These are phyloP conservation scores for Metarhizium sp. DNA, from an alignment of 2,329 filamentous ascomycete genomes.

Conservation along the genomic window DNA sequence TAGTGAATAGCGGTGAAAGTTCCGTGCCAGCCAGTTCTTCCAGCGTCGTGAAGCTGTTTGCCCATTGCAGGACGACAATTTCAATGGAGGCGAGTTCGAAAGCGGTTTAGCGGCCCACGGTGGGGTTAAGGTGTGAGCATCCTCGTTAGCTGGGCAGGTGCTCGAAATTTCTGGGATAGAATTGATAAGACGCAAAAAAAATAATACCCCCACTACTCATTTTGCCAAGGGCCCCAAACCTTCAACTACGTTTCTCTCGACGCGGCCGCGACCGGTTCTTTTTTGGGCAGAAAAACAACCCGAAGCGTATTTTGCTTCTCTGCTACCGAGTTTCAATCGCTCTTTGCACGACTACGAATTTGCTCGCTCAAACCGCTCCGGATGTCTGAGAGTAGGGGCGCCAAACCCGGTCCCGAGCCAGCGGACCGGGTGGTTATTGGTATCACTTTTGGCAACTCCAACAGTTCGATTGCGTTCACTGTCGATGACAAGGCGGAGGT, in stretches of 20 bases:
- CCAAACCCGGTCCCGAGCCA: conserved; percentile 38
- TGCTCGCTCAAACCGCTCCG: conserved; percentile 6
- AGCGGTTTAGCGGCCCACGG: not conserved
- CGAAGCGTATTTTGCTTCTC: not conserved
- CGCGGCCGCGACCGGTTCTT: not conserved
- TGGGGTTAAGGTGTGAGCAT: not conserved
- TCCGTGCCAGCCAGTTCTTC: too few species aligned
- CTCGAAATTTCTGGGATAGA: too few species aligned
- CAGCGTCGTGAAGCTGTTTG: not conserved
- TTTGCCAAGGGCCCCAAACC: not conserved
- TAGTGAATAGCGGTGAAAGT: too few species aligned
- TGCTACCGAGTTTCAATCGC: not conserved
- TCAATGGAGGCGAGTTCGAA: conserved; percentile 2
- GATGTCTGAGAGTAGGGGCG: conserved; percentile 39
- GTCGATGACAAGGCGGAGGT: conserved; percentile 92
- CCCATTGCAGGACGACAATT: not conserved
- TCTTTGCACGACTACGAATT: not conserved
- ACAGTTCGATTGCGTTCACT: conserved; percentile 93
- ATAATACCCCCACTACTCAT: conserved; percentile 6
- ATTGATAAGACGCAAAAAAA: not conserved
- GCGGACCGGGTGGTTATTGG: conserved; percentile 69
- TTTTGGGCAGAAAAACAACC: not conserved
- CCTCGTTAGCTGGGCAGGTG: too few species aligned
- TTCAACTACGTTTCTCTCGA: not conserved
- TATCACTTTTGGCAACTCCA: conserved; percentile 95